These are phyloP conservation scores for Ceraceosorus guamensis DNA, from an alignment of 1,284 basidiomycete genomes.

Conservation along the genomic window DNA sequence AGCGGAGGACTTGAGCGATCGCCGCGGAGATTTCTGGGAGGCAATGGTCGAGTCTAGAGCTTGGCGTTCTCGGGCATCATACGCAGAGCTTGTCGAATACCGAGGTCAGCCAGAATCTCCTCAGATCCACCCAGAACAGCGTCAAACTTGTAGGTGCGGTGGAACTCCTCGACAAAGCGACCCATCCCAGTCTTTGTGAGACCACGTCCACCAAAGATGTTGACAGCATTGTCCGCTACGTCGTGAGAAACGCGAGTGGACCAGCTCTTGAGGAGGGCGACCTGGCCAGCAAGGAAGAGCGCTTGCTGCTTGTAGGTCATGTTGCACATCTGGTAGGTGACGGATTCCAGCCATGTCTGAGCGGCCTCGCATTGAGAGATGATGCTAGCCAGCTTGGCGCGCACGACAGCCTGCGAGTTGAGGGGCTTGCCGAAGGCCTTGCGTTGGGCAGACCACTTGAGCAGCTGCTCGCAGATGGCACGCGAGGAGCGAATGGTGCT, in stretches of 20 bases:
- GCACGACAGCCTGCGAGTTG: constrained; percentile 71
- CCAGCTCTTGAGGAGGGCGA: constrained; percentile 64
- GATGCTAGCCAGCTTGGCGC: constrained; percentile 75
- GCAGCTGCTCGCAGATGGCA: constrained; percentile 37
- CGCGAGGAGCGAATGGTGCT: constrained; percentile 59
- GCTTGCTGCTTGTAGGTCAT: constrained; percentile 66
- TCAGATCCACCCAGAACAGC: constrained; percentile 47
- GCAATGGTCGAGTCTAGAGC: constrained; percentile 2
- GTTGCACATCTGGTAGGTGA: constrained; percentile 85
- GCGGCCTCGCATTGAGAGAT: constrained; percentile 73
- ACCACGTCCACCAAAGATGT: constrained; percentile 64
- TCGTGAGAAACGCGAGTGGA: constrained; percentile 45
- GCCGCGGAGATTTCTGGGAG: no score
- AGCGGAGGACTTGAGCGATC: no score
- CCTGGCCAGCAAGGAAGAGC: constrained; percentile 56
- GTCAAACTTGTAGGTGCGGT: constrained; percentile 67
- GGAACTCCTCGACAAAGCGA: constrained; percentile 53
- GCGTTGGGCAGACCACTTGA: constrained; percentile 47
- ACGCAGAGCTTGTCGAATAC: constrained; percentile 52
- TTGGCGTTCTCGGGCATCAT: constrained; percentile 40
- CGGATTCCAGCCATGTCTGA: constrained; percentile 80
- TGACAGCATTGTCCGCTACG: constrained; percentile 67
- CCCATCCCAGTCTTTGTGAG: constrained; percentile 62
- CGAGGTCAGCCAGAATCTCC: constrained; percentile 54
- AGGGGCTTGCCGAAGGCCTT: constrained; percentile 56